Base-by-base conservation (phyloP, 768 basidiomycete genomes). In the Phanerochaete sordida region DNA sequence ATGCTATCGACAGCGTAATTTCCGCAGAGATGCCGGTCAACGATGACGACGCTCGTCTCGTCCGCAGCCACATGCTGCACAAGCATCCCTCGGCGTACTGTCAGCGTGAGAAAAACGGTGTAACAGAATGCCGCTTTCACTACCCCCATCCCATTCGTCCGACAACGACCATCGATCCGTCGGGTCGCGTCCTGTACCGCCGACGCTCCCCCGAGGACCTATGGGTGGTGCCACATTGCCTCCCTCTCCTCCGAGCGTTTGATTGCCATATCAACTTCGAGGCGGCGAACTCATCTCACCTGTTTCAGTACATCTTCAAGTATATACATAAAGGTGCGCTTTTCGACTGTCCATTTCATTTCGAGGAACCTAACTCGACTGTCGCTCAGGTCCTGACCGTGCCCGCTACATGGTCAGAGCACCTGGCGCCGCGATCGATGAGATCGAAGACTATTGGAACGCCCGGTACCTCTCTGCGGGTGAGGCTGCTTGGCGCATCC, bases 301-400 rank as follows among this genome's bases (percentile, higher is more conserved):
- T 77, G 0, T 77, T 78, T 53, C 72, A 74, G 47, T 78, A 78
- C 56, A 58, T 76, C 0, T 77, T 74, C 69, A 77, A 78, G 49
- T 78, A 76, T 56, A 68, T 76, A 16, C 72, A 75, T 53, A 76
- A 77, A 71, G 72, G 74, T 72, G n/a, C 5, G 45, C 44, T 15
- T 5, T 48, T 4, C 47, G 6, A 48, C n/a, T n/a, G 24, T 23
- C 24, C 7, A 26, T 48, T 24, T 28, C 23, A 11, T 48, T 7
- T n/a, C 15, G 2, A 16, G 11, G 26, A 52, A 33, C 50, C 26
- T 44, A 21, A 15, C 13, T 35, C 30, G 48, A 35, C 13, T 9
- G 56, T 24, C 30, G 23, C 23, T 53, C 39, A 68, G 68, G 65
- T 3, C 68, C 65, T 21, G 65, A 68, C n/a, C 27, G n/a, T 30